phyloP scores from a whole-genome alignment of 1,139 yeast genomes.

The Zygoascus meyerae region DNA sequence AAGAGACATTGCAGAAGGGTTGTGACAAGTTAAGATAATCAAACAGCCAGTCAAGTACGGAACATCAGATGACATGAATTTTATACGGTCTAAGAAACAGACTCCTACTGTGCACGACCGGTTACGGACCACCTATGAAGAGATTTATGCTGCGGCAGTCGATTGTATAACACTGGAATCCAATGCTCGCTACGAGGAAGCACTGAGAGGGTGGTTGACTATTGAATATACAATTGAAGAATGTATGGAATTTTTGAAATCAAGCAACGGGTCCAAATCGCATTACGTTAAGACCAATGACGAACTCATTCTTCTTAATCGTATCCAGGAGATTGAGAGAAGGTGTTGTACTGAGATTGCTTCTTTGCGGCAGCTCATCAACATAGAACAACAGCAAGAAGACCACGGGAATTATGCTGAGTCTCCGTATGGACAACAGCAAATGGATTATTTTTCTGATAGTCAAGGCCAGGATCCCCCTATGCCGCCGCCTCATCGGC shows the following conservation, averaged over 20 bases:
- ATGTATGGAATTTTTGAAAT: slow-evolving; percentile 7
- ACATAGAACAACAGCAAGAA: neutral
- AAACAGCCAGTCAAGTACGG: neutral
- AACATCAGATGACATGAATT: slow-evolving; percentile 17
- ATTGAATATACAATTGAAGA: slow-evolving; percentile 12
- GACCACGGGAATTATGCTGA: neutral
- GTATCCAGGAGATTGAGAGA: slow-evolving; percentile 6
- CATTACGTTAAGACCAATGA: slow-evolving; percentile 10
- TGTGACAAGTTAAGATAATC: too few species aligned
- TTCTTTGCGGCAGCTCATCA: neutral
- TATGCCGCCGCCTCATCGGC: slow-evolving; percentile 3
- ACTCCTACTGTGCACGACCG: slow-evolving; percentile 18
- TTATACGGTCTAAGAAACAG: slow-evolving; percentile 18
- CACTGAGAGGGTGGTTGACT: slow-evolving; percentile 20
- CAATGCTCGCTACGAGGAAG: slow-evolving; percentile 28
- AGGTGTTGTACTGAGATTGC: slow-evolving; percentile 5
- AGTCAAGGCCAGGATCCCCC: neutral
- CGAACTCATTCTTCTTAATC: slow-evolving; percentile 7
- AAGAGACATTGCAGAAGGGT: too few species aligned
- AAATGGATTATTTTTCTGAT: neutral
- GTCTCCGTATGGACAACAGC: slow-evolving; percentile 1
- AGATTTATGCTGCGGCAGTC: slow-evolving; percentile 34
- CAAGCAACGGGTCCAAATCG: slow-evolving; percentile 3
- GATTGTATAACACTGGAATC: slow-evolving; percentile 35
- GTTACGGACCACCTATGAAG: slow-evolving; percentile 34